Evolutionary conservation across 495 filamentous ascomycete genomes (phyloP), one percentile per base, ranked within the genome.

Genomic region (Tuber brumale): DNA sequence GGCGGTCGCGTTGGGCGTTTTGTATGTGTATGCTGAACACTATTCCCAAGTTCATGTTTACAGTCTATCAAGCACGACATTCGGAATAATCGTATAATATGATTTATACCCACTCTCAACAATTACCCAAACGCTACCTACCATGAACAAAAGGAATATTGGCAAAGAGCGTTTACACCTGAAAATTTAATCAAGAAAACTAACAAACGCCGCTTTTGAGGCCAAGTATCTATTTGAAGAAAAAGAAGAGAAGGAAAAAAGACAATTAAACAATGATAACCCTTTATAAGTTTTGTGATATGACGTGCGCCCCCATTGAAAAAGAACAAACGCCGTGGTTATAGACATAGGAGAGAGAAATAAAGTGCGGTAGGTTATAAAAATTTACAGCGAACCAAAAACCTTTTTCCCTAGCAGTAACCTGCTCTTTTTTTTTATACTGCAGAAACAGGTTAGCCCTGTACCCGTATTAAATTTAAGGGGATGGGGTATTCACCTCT

Each of bases 361-460:
- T 18, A 7, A 35, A 14, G 10, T 6, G 10, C 27, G 27, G 57
- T 35, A n/a, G n/a, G 27, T 4, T 0, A 35, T 35, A 35, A 66
- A 66, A 66, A 66, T 66, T 35, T 66, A 66, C 27, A 66, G 57
- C 3, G 57, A 66, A 23, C 81, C 81, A 78, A 82, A 82, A 51
- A 86, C 81, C 76, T 85, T 86, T 82, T 86, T 86, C 61, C 85
- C 86, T n/a, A 87, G 80, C 41, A 85, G 80, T 41, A 86, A 70
- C 70, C 83, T 84, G 72, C 84, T 84, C 73, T 86, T 87, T 73
- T 83, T 84, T 71, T 84, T 85, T 41, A 76, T 81, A 69, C 82
- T 84, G 72, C 37, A 7, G 66, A 21, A 35, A 42, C 27, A 19
- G 1, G 43, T 72, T 46, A 79, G 72, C 76, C 4, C 27, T 35